These are phyloP conservation scores for Cystobasidium onofrii DNA, from an alignment of 768 basidiomycete species.

Conservation along the genomic window DNA sequence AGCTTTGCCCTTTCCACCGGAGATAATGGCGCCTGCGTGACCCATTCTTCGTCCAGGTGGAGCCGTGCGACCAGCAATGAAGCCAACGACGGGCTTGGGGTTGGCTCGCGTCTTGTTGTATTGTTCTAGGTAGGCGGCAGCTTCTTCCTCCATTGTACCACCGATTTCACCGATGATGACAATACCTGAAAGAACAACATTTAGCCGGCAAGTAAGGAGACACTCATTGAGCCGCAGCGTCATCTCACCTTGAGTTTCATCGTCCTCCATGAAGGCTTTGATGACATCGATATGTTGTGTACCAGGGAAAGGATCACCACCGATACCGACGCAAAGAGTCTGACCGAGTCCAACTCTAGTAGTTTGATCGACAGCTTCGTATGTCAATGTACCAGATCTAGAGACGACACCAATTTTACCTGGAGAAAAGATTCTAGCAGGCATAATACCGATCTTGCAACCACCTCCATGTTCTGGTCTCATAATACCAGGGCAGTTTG, in stretches of 20 bases:
- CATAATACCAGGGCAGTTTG: slow-evolving; percentile 97
- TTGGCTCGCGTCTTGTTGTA: slow-evolving; percentile 78
- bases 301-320: slow-evolving; percentile 93
- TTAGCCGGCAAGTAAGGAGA: no score
- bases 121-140: slow-evolving; percentile 85
- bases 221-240: background rate
- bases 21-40: slow-evolving; percentile 71
- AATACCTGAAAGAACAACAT: slow-evolving; percentile 57
- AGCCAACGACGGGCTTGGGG: slow-evolving; percentile 93
- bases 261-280: slow-evolving; percentile 91
- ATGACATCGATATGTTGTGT: slow-evolving; percentile 92
- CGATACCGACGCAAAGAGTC: slow-evolving; percentile 91
- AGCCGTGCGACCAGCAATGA: slow-evolving; percentile 95
- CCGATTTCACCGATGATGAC: slow-evolving; percentile 99
- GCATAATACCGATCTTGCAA: slow-evolving; percentile 97
- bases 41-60: slow-evolving; percentile 92
- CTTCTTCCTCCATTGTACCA: slow-evolving; percentile 96
- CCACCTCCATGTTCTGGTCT: slow-evolving; percentile 60
- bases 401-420: slow-evolving; percentile 95
- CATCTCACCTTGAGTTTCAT: slow-evolving; percentile 72
- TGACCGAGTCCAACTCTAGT: slow-evolving; percentile 93
- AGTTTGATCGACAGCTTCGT: slow-evolving; percentile 94
- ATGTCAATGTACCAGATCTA: slow-evolving; percentile 89
- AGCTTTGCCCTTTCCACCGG: slow-evolving; percentile 86
- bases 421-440: slow-evolving; percentile 92